Percentiles rank a stretch among this genome's conserved stretches.
phyloP scores from a whole-genome alignment of 768 basidiomycete species.

The Trametes coccinea region DNA sequence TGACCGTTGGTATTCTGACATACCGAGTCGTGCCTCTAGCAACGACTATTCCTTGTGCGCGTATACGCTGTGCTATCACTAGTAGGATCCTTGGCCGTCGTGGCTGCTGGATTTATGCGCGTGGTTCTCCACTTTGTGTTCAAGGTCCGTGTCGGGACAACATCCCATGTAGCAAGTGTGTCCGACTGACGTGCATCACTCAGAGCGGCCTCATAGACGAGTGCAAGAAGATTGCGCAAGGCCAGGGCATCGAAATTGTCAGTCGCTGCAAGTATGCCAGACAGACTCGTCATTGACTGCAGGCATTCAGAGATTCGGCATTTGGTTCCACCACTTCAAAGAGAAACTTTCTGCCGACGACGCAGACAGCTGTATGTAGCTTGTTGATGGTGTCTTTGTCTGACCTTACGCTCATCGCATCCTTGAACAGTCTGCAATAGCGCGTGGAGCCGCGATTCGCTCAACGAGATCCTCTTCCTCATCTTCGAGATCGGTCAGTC shows the following conservation, averaged over 20 bases:
- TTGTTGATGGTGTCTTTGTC: no score
- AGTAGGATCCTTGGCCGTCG: conserved; percentile 47
- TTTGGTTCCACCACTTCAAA: conserved; percentile 31
- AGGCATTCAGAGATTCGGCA: conserved; percentile 26
- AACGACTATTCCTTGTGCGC: conserved; percentile 54
- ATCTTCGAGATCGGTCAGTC: conserved; percentile 58
- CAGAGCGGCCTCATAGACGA: conserved; percentile 60
- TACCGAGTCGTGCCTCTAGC: conserved; percentile 33
- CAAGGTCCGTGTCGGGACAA: conserved; percentile 46
- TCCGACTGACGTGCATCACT: neutral
- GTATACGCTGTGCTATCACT: conserved; percentile 55
- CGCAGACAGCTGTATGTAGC: conserved; percentile 8
- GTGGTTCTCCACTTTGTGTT: conserved; percentile 64
- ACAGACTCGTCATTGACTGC: neutral
- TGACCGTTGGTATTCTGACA: no score
- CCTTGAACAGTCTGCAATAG: conserved; percentile 55
- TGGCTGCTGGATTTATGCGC: conserved; percentile 54
- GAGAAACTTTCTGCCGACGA: conserved; percentile 17
- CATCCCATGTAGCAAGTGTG: neutral
- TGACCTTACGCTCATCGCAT: no score
- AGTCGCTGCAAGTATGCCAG: neutral
- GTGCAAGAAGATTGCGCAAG: conserved; percentile 46
- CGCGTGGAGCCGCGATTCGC: conserved; percentile 65
- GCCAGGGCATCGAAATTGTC: conserved; percentile 37
- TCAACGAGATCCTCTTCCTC: conserved; percentile 65